Conservation (phyloP, 306 rosid genomes). For the Bauhinia variegata region DNA sequence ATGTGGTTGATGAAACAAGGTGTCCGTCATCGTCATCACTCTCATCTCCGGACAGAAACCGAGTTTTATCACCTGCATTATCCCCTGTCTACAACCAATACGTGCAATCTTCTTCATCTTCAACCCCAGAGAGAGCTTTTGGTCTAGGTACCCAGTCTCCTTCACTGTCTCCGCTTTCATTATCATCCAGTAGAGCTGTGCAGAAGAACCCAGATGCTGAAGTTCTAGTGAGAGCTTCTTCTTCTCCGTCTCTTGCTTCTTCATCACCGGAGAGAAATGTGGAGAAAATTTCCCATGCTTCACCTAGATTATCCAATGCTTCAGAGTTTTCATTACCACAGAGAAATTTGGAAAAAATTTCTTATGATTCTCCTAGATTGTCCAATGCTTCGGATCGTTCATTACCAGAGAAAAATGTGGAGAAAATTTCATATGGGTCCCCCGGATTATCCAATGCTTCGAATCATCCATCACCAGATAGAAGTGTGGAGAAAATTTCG, state of each 20-base stretch:
- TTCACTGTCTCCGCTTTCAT: slow-evolving; percentile 48
- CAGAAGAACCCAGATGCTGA: slow-evolving; percentile 30
- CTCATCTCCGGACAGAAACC: slow-evolving; percentile 39
- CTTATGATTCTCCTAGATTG: background rate
- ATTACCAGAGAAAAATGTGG: background rate
- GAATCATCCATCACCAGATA: background rate
- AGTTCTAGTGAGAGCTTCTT: background rate
- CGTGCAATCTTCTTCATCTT: slow-evolving; percentile 35
- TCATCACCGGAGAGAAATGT: slow-evolving; percentile 10
- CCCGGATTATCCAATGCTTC: background rate
- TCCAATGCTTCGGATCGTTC: slow-evolving; percentile 11
- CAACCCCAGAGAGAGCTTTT: slow-evolving; percentile 37
- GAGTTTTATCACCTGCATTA: slow-evolving; percentile 3
- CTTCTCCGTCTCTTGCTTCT: slow-evolving; percentile 2
- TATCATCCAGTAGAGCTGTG: slow-evolving; percentile 37
- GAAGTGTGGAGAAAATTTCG: background rate
- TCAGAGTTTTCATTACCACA: background rate
- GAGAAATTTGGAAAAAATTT: background rate
- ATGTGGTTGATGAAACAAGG: background rate
- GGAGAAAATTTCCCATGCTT: background rate
- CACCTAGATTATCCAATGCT: no score
- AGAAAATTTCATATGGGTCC: slow-evolving; percentile 20
- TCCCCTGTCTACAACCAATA: slow-evolving; percentile 32
- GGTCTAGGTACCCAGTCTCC: slow-evolving; percentile 41
- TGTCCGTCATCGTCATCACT: slow-evolving; percentile 43